Evolutionary conservation across 768 basidiomycete species (phyloP), one percentile per base, ranked within the genome.

Genomic region (Boletus subcaerulescens): DNA sequence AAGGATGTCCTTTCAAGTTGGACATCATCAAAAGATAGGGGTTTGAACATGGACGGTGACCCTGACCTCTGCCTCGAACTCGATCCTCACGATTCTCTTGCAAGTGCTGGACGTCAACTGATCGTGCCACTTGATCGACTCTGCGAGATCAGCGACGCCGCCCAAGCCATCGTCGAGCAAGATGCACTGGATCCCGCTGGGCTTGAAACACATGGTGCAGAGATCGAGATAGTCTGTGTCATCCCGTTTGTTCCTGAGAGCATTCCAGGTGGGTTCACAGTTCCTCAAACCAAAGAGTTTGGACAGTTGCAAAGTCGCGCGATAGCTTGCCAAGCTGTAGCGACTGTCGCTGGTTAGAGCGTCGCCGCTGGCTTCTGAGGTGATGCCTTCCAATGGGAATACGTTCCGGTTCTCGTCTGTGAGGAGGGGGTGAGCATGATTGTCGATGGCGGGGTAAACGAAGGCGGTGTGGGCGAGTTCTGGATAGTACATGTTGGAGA

Each of bases 381-480:
- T 71, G 45, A 87, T 63, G 0, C 82, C 82, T 54, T 91, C 85
- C 57, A 90, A 80, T 0, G 83, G 77, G 17, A 88, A 60, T 2
- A 55, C 57, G 20, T 70, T 47, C 31, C 84, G 78, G 50, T 80
- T 63, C 18, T 71, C 70, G 7, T 71, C 74, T 22, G 73, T 71
- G 45, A 91, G 74, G 18, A 92, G 73, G 2, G 88, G 85, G 63
- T 91, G 90, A 0, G 88, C 86, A 63, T 91, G 90, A 66, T 91
- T 90, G 72, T 91, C 89, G 64, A 89, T 87, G 1, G 81, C 82
- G 18, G 85, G 86, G 47, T 74, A 78, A 24, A 52, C 22, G 29
- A 71, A 59, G 24, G 58, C 57, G 20, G 50, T 47, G 26, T 48
- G 31, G 41, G 53, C 60, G 40, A 71, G 60, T 9, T 65, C 47